Percentiles rank a stretch among this genome's conserved stretches.
These are phyloP conservation scores for Dendrostoma leiphaemia DNA, from an alignment of 2,329 filamentous ascomycete species.

Conservation along the genomic window DNA sequence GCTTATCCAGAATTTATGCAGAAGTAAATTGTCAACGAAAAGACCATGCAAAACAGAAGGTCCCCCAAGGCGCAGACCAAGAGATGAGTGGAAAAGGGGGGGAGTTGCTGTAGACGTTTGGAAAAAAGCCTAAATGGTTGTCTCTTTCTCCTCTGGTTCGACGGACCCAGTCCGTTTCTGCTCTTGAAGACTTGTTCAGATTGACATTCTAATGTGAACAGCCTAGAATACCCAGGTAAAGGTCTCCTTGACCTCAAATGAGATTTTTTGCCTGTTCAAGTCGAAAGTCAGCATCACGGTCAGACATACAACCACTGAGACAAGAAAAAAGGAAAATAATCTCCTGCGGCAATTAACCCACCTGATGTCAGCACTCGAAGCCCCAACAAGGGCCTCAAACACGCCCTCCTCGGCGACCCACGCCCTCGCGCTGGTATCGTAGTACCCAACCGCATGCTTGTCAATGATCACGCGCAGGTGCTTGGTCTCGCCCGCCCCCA, in stretches of 20 bases:
- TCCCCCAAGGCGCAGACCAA: too few species aligned
- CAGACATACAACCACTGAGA: slow-evolving; percentile 3
- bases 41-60: too few species aligned
- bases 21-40: too few species aligned
- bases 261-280: slow-evolving; percentile 22
- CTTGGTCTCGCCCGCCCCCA: slow-evolving; percentile 55
- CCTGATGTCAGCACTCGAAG: slow-evolving; percentile 63
- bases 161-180: too few species aligned
- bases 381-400: slow-evolving; percentile 61
- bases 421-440: slow-evolving; percentile 53
- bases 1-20: too few species aligned
- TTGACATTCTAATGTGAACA: not conserved
- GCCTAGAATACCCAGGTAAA: slow-evolving; percentile 61
- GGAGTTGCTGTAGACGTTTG: too few species aligned
- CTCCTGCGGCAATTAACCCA: slow-evolving; percentile 36
- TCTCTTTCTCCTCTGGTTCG: not conserved
- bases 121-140: too few species aligned
- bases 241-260: slow-evolving; percentile 60
- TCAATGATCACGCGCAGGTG: slow-evolving; percentile 46
- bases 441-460: slow-evolving; percentile 58
- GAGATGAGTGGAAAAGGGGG: too few species aligned
- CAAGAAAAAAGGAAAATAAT: too few species aligned
- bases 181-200: too few species aligned
- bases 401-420: slow-evolving; percentile 67
- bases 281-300: slow-evolving; percentile 16